phyloP scores from a whole-genome alignment of 2,329 filamentous ascomycete species.

The Beauveria brongniartii region DNA sequence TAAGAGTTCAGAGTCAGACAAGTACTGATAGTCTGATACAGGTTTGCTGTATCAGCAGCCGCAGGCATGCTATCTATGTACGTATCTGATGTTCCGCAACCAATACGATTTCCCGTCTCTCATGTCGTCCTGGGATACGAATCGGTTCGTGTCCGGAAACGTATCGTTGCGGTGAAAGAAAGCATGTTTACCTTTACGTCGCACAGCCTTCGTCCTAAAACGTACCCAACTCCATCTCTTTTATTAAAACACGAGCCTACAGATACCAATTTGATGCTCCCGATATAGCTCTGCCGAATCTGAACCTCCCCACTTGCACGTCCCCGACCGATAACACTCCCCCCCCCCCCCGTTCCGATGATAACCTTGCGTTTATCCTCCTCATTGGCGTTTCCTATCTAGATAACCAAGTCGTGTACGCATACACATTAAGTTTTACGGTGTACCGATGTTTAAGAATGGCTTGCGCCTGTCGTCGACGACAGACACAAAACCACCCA shows the following conservation, averaged over 20 bases:
- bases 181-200: background rate
- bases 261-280: background rate
- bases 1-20: background rate
- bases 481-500: background rate
- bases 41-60: background rate
- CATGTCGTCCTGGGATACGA: background rate
- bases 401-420: background rate
- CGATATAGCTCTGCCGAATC: background rate
- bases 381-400: background rate
- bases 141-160: background rate
- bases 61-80: background rate
- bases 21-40: background rate
- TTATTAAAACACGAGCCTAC: background rate
- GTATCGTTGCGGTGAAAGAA: background rate
- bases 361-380: background rate
- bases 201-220: background rate
- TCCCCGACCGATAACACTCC: slow-evolving; percentile 3
- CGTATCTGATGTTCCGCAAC: background rate
- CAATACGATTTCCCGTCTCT: background rate
- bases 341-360: background rate
- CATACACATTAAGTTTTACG: background rate
- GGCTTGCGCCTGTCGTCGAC: background rate
- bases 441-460: background rate
- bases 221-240: background rate
- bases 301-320: background rate